Evolutionary conservation across 2,329 filamentous ascomycete species (phyloP).

Genomic region (Aureobasidium sp.): DNA sequence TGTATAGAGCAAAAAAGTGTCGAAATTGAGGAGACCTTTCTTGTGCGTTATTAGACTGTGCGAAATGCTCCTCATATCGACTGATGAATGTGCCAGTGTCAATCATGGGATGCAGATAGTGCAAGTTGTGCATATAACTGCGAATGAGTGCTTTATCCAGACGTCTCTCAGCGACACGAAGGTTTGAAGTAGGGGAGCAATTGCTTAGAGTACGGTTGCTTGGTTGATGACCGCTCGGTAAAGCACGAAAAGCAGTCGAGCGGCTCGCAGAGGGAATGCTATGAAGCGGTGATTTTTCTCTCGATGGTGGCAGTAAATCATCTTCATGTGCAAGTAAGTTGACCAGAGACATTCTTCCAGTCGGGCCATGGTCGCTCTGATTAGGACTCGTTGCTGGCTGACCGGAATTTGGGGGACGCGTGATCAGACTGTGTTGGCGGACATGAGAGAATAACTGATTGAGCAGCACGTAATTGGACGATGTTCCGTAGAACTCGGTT

Average conservation of each 20-base stretch:
- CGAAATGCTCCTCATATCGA: constrained; percentile 19
- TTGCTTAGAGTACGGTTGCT: background rate
- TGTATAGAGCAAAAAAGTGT: constrained; percentile 25
- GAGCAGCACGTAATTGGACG: constrained; percentile 17
- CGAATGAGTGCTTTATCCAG: constrained; percentile 1
- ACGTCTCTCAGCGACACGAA: background rate
- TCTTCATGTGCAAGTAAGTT: constrained; percentile 10
- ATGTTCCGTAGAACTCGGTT: constrained; percentile 19
- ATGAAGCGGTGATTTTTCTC: background rate
- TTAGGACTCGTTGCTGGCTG: background rate
- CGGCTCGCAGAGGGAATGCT: background rate
- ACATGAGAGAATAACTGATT: constrained; percentile 15
- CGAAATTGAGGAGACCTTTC: constrained; percentile 16
- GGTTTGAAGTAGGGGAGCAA: background rate
- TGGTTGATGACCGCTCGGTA: background rate
- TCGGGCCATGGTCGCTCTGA: background rate
- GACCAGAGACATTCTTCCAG: background rate
- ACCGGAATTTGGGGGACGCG: background rate
- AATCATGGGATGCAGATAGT: constrained; percentile 12
- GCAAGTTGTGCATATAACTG: constrained; percentile 8
- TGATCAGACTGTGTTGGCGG: background rate
- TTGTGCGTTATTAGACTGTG: constrained; percentile 2
- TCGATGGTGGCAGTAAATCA: constrained; percentile 1
- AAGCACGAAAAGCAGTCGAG: background rate
- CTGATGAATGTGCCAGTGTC: background rate